A percentile compares a stretch with the other conserved stretches of the same genome.
Conservation (phyloP, 768 basidiomycete genomes). For the Rhodosporidiobolus sp. region DNA sequence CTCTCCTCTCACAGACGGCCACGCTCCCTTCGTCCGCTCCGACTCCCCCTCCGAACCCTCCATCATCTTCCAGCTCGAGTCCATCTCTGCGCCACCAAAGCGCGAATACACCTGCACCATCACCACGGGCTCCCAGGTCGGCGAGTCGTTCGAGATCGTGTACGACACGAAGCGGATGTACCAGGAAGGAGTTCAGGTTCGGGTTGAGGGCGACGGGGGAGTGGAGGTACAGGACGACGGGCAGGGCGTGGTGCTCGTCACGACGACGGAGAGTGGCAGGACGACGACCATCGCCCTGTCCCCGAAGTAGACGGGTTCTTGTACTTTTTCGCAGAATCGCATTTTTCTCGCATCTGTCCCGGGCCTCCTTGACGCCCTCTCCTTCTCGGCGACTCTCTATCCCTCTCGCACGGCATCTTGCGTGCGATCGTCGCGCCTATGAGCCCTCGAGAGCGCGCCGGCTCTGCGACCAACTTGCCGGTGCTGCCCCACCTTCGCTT, state of each 20-base stretch:
- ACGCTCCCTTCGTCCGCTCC: conserved; percentile 15
- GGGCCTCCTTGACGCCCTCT: too few species aligned
- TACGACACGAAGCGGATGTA: conserved; percentile 26
- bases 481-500: too few species aligned
- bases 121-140: conserved; percentile 14
- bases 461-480: too few species aligned
- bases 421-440: background rate
- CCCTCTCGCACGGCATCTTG: too few species aligned
- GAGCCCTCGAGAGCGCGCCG: too few species aligned
- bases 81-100: background rate
- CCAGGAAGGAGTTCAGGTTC: background rate
- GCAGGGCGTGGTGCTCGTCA: background rate
- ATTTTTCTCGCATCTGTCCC: background rate
- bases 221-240: conserved; percentile 23
- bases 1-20: conserved; percentile 12
- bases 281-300: conserved; percentile 3
- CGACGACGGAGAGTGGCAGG: background rate
- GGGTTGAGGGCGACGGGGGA: conserved; percentile 3
- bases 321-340: background rate
- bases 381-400: too few species aligned
- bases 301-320: background rate
- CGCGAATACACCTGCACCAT: conserved; percentile 13
- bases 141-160: conserved; percentile 21
- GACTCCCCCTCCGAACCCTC: background rate
- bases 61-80: conserved; percentile 28